Conservation (phyloP, 1,284 basidiomycete species). For the Abortiporus biennis region DNA sequence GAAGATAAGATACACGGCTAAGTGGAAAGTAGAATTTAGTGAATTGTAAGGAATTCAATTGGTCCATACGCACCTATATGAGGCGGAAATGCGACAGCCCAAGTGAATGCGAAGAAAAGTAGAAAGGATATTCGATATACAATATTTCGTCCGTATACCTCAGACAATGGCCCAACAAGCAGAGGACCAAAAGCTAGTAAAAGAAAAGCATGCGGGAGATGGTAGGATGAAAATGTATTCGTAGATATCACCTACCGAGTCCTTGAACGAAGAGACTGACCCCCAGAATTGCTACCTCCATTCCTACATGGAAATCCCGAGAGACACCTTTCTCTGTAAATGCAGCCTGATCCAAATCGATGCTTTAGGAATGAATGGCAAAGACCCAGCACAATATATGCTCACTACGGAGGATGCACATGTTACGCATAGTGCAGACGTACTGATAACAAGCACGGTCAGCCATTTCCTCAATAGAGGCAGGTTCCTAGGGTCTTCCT, state of each 20-base stretch:
- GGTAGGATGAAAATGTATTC: neutral
- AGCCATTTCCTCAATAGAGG: slow-evolving; percentile 10
- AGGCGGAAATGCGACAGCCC: slow-evolving; percentile 47
- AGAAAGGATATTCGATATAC: slow-evolving; percentile 34
- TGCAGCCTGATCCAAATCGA: slow-evolving; percentile 38
- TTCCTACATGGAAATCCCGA: slow-evolving; percentile 51
- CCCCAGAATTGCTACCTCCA: slow-evolving; percentile 62
- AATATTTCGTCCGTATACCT: slow-evolving; percentile 41
- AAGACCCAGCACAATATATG: slow-evolving; percentile 10
- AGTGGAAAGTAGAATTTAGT: slow-evolving; percentile 9
- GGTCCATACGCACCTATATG: slow-evolving; percentile 29
- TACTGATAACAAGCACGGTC: slow-evolving; percentile 11
- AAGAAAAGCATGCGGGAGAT: too few relatives aligned
- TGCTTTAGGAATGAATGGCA: slow-evolving; percentile 5
- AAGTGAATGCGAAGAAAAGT: slow-evolving; percentile 39
- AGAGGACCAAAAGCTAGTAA: slow-evolving; percentile 37
- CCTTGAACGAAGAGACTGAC: slow-evolving; percentile 70
- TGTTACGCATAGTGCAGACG: slow-evolving; percentile 27
- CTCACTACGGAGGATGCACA: slow-evolving; percentile 67
- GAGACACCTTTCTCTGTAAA: slow-evolving; percentile 62
- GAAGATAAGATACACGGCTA: slow-evolving; percentile 58
- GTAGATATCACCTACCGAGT: slow-evolving; percentile 26
- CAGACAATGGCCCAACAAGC: slow-evolving; percentile 46
- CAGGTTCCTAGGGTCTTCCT: slow-evolving; percentile 12
- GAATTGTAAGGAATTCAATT: neutral